Conservation (phyloP, 2,329 filamentous ascomycete species). For the Furcasterigmium sp. region DNA sequence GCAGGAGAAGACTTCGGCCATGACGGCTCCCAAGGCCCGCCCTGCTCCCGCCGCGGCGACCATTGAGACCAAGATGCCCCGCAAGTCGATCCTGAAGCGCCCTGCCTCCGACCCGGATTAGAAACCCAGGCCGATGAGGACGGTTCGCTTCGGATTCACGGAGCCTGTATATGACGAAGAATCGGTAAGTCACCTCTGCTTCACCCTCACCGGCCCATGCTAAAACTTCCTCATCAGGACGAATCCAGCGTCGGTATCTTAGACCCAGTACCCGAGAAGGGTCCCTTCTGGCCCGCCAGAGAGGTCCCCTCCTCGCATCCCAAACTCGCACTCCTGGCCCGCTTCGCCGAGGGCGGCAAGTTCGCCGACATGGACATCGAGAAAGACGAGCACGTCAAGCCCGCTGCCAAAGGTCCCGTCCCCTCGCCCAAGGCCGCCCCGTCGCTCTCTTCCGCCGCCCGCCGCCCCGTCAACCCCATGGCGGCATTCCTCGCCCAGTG, state of each 20-base stretch:
- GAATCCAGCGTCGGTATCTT: neutral
- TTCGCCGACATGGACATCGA: neutral
- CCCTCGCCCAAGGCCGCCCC: no score
- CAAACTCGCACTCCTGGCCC: neutral
- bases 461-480: no score
- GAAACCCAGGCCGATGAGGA: neutral
- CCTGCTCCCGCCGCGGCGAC: no score
- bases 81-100: neutral
- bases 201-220: neutral
- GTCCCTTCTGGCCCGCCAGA: neutral
- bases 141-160: neutral
- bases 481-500: no score
- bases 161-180: neutral
- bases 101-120: neutral
- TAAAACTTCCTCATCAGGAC: neutral
- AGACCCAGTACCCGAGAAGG: neutral
- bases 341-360: neutral
- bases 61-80: neutral
- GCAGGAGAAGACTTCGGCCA: no score
- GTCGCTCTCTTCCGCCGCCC: no score
- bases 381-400: neutral
- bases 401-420: neutral
- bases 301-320: neutral
- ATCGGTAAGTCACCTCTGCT: neutral
- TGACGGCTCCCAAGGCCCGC: no score